Percentiles rank a stretch among this genome's conserved stretches.
Evolutionary conservation across 2,329 filamentous ascomycete genomes (phyloP).

Genomic region (Trematosphaeria pertusa): DNA sequence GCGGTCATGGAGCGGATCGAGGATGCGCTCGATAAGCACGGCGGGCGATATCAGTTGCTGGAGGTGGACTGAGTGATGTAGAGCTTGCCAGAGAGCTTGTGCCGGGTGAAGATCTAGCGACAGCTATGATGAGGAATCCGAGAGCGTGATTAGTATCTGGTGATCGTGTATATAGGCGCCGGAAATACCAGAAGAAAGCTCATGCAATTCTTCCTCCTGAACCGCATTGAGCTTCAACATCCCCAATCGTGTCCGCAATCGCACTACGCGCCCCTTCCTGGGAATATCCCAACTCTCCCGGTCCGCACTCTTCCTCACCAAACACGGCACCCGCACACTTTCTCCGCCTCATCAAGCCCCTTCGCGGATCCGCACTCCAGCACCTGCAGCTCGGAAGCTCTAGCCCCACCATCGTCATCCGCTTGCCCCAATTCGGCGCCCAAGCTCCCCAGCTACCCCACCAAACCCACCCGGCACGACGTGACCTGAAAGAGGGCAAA

Average conservation of each 20-base stretch:
- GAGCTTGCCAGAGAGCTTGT: not conserved
- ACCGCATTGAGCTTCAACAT: not conserved
- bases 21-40: slow-evolving; percentile 67
- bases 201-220: not conserved
- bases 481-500: too few species aligned
- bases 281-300: too few species aligned
- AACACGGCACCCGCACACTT: not conserved
- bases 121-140: not conserved
- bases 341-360: not conserved
- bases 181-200: not conserved
- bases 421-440: not conserved
- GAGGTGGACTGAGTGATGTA: slow-evolving; percentile 49
- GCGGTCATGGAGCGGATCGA: slow-evolving; percentile 81
- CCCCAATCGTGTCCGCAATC: not conserved
- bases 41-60: slow-evolving; percentile 59
- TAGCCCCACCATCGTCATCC: not conserved
- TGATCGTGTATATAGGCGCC: not conserved
- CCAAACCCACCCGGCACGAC: too few species aligned
- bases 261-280: not conserved
- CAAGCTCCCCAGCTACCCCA: not conserved
- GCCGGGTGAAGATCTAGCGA: not conserved
- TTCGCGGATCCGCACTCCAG: not conserved
- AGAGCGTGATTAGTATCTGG: not conserved
- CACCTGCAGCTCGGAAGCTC: not conserved
- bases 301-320: too few species aligned